Conservation (phyloP, 169 alveolate genomes). For the Plasmodium billcollinsi region DNA sequence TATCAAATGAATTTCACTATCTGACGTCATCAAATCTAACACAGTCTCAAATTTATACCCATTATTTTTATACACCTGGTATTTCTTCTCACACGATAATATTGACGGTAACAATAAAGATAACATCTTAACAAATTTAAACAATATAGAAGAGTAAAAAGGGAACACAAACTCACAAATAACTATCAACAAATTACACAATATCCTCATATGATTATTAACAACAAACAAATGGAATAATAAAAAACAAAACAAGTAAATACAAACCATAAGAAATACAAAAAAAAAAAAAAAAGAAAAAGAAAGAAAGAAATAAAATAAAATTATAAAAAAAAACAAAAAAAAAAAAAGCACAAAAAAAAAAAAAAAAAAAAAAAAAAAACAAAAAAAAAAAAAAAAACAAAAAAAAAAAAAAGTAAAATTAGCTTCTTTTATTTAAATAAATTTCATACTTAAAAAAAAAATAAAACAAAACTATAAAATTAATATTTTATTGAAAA, state of each 20-base stretch:
- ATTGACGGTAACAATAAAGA: slow-evolving; percentile 56
- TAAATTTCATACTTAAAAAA: not conserved
- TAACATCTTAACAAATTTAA: slow-evolving; percentile 25
- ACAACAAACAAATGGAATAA: slow-evolving; percentile 21
- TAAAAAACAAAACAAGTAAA: slow-evolving; percentile 21
- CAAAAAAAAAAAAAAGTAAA: slow-evolving; percentile 17
- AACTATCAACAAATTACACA: too few relatives aligned
- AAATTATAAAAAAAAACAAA: slow-evolving; percentile 7
- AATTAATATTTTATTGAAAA: too few relatives aligned
- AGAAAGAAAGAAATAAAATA: slow-evolving; percentile 3
- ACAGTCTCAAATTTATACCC: slow-evolving; percentile 68
- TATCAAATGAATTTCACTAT: slow-evolving; percentile 68
- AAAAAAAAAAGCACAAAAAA: slow-evolving; percentile 16
- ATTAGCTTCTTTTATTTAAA: not conserved
- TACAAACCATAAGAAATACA: slow-evolving; percentile 14
- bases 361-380: slow-evolving; percentile 10
- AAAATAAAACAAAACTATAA: not conserved
- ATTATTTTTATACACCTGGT: slow-evolving; percentile 34
- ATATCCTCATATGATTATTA: too few relatives aligned
- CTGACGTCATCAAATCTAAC: slow-evolving; percentile 51
- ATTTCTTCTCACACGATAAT: slow-evolving; percentile 19
- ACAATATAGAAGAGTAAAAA: slow-evolving; percentile 4
- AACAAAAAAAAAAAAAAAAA: slow-evolving; percentile 16
- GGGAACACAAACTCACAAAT: not conserved
- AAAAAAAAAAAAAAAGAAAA: slow-evolving; percentile 17